These are phyloP conservation scores for Yamadazyma phyllophila DNA, from an alignment of 805 yeast species.

Conservation along the genomic window DNA sequence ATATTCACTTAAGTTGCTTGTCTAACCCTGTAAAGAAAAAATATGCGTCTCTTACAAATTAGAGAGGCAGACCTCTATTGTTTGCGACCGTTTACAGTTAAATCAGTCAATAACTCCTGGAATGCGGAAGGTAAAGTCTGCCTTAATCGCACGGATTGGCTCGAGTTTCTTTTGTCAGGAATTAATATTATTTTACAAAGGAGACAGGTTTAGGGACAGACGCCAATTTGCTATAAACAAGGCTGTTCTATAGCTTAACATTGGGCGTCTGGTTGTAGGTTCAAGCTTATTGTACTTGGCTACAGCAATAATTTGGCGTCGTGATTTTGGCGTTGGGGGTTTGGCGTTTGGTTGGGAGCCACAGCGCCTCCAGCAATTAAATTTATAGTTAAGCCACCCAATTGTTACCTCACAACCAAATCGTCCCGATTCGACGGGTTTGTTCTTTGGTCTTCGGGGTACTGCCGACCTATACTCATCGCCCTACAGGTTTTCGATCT, in stretches of 20 bases:
- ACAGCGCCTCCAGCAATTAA: neutral
- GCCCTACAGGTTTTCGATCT: neutral
- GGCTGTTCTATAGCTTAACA: too few relatives aligned
- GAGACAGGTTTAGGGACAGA: neutral
- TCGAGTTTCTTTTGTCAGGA: neutral
- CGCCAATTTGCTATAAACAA: neutral
- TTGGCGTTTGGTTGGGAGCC: neutral
- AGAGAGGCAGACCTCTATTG: neutral
- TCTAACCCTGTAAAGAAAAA: neutral
- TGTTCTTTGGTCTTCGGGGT: neutral
- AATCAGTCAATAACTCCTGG: neutral
- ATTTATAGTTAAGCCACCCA: neutral
- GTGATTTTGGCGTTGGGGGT: neutral
- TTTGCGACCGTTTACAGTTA: slow-evolving; percentile 1
- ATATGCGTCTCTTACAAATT: slow-evolving; percentile 1
- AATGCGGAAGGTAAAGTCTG: neutral
- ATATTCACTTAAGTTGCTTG: too few relatives aligned
- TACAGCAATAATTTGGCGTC: neutral
- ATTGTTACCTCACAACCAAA: slow-evolving; percentile 1
- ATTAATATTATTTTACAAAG: neutral
- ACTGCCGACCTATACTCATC: neutral
- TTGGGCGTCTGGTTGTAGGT: neutral
- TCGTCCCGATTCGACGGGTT: neutral
- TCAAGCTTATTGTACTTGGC: neutral
- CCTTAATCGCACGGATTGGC: neutral